These are phyloP conservation scores for Echium plantagineum DNA, from an alignment of 257 asterid species.

Conservation along the genomic window DNA sequence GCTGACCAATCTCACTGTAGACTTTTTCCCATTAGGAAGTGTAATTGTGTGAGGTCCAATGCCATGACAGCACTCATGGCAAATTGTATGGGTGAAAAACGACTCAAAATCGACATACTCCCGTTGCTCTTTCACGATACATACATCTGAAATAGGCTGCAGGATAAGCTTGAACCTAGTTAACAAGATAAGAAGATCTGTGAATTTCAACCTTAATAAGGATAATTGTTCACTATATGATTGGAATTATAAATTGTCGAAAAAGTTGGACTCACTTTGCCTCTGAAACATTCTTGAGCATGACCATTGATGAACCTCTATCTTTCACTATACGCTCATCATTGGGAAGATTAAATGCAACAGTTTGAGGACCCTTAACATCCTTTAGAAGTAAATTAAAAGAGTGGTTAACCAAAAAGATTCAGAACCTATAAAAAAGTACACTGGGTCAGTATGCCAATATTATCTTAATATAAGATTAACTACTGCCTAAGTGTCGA, in stretches of 20 bases:
- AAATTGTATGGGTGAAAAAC: slow-evolving; percentile 86
- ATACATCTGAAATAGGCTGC: slow-evolving; percentile 70
- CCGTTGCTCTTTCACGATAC: slow-evolving; percentile 58
- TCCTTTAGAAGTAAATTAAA: slow-evolving; percentile 34
- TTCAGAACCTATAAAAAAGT: neutral
- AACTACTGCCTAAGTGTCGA: too few species aligned
- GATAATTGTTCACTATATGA: neutral
- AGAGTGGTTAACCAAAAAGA: neutral
- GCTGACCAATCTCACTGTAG: slow-evolving; percentile 89
- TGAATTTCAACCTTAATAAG: neutral
- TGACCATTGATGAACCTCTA: slow-evolving; percentile 94
- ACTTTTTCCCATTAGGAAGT: slow-evolving; percentile 64
- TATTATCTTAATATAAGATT: too few species aligned
- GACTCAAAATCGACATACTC: slow-evolving; percentile 71
- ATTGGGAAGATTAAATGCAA: slow-evolving; percentile 95
- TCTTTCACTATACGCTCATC: slow-evolving; percentile 90
- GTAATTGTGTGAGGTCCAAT: slow-evolving; percentile 93
- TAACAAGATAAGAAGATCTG: slow-evolving; percentile 10
- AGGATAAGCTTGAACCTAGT: slow-evolving; percentile 90
- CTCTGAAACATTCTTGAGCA: slow-evolving; percentile 95
- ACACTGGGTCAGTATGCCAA: neutral
- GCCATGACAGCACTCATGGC: slow-evolving; percentile 97
- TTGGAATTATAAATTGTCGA: neutral
- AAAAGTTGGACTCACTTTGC: slow-evolving; percentile 50
- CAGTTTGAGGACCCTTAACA: slow-evolving; percentile 97